phyloP scores from a whole-genome alignment of 164 flowering plant genomes.

The Kingdonia uniflora region DNA sequence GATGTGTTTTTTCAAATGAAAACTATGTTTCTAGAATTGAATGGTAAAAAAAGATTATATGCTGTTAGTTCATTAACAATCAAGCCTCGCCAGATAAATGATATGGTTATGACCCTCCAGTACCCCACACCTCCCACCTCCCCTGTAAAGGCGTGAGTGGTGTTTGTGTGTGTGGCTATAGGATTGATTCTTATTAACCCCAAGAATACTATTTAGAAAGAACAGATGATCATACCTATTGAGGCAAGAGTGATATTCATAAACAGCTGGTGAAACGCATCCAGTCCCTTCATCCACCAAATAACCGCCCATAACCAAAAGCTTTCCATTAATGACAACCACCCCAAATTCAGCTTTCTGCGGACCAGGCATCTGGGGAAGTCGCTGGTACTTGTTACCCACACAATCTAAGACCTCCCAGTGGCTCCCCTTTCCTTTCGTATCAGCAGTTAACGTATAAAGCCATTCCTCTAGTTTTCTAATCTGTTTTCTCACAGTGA shows the following conservation, averaged over 20 bases:
- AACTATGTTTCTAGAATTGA: no score
- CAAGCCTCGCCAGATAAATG: no score
- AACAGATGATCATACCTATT: conserved; percentile 37
- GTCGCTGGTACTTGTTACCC: conserved; percentile 33
- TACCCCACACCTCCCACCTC: no score
- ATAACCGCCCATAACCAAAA: conserved; percentile 75
- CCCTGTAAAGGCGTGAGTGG: no score
- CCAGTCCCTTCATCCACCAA: conserved; percentile 31
- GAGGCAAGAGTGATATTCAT: conserved; percentile 81
- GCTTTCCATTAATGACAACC: conserved; percentile 73
- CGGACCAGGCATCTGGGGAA: conserved; percentile 84
- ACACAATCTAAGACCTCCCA: conserved; percentile 80
- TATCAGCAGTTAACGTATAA: conserved; percentile 52
- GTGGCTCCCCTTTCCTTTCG: conserved; percentile 52
- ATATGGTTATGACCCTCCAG: no score
- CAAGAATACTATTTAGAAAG: no score
- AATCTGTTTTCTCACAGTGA: conserved; percentile 58
- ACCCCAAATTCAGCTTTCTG: conserved; percentile 57
- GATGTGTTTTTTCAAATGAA: no score
- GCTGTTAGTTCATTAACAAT: no score
- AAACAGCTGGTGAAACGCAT: conserved; percentile 59
- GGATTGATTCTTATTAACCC: no score
- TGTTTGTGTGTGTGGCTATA: no score
- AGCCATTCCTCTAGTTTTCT: conserved; percentile 88
- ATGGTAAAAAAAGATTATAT: no score